Evolutionary conservation across 305 asterid species (phyloP).

Genomic region (Fraxinus latifolia): DNA sequence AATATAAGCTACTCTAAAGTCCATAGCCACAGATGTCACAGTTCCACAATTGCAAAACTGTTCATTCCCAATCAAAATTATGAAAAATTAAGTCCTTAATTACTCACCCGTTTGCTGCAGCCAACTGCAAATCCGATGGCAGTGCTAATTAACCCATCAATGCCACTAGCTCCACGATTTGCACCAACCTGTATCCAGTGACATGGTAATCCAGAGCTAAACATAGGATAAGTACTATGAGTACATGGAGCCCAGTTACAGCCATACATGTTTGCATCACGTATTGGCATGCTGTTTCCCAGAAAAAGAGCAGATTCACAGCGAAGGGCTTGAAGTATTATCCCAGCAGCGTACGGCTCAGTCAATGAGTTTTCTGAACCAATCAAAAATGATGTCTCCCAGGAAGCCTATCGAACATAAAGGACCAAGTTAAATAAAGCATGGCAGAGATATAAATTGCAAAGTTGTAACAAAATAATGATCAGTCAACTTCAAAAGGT

Average conservation of each 20-base stretch:
- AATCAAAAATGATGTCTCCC: constrained; percentile 70
- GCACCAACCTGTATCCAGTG: constrained; percentile 70
- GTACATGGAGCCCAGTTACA: constrained; percentile 53
- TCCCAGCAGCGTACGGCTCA: constrained; percentile 86
- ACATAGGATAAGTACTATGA: constrained; percentile 40
- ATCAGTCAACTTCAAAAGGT: constrained; percentile 1
- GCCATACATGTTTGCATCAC: constrained; percentile 93
- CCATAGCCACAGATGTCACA: not conserved
- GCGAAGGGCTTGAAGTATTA: constrained; percentile 56
- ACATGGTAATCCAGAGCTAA: constrained; percentile 60
- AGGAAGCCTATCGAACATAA: constrained; percentile 57
- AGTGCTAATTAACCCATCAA: constrained; percentile 93
- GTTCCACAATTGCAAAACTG: not conserved
- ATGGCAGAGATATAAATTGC: constrained; percentile 6
- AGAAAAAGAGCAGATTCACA: constrained; percentile 80
- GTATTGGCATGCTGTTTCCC: constrained; percentile 99
- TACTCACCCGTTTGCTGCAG: constrained; percentile 81
- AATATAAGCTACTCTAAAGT: not conserved
- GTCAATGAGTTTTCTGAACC: constrained; percentile 69
- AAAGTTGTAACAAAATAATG: not conserved
- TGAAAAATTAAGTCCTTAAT: constrained; percentile 7
- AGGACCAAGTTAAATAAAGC: constrained; percentile 18
- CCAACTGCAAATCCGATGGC: constrained; percentile 94
- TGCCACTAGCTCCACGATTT: constrained; percentile 97
- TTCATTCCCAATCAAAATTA: not conserved